A percentile compares a stretch with the other conserved stretches of the same genome.
Evolutionary conservation across 257 asterid species (phyloP).

Genomic region (Capsicum chinense): DNA sequence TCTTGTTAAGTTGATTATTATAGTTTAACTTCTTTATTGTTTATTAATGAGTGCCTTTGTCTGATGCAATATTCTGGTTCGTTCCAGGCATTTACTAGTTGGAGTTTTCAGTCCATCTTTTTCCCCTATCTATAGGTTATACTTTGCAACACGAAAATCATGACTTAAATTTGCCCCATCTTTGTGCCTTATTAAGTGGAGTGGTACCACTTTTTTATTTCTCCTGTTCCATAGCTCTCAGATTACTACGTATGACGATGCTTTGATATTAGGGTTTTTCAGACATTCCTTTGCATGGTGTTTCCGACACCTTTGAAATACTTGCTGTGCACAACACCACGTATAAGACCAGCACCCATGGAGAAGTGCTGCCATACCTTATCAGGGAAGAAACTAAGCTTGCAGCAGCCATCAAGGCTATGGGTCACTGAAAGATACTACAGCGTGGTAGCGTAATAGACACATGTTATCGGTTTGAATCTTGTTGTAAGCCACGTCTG

Average conservation of each 20-base stretch:
- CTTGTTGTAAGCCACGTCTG: neutral
- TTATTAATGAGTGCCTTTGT: neutral
- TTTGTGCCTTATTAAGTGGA: neutral
- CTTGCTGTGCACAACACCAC: no score
- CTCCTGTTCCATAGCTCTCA: no score
- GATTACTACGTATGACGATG: no score
- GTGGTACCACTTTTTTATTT: neutral
- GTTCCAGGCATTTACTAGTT: neutral
- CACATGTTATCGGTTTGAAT: neutral
- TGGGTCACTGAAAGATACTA: neutral
- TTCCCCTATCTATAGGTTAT: neutral
- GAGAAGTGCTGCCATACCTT: no score
- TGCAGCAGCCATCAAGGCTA: neutral
- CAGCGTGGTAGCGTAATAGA: neutral
- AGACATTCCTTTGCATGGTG: no score
- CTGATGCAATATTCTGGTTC: neutral
- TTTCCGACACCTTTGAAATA: no score
- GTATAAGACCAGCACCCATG: no score
- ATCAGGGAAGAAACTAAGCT: neutral
- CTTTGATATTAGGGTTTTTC: no score
- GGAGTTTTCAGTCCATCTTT: neutral
- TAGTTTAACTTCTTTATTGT: neutral
- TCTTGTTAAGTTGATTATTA: neutral
- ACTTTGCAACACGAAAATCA: neutral
- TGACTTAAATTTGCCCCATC: neutral